These are phyloP conservation scores for Cercophora newfieldiana DNA, from an alignment of 495 filamentous ascomycete species.

Conservation along the genomic window DNA sequence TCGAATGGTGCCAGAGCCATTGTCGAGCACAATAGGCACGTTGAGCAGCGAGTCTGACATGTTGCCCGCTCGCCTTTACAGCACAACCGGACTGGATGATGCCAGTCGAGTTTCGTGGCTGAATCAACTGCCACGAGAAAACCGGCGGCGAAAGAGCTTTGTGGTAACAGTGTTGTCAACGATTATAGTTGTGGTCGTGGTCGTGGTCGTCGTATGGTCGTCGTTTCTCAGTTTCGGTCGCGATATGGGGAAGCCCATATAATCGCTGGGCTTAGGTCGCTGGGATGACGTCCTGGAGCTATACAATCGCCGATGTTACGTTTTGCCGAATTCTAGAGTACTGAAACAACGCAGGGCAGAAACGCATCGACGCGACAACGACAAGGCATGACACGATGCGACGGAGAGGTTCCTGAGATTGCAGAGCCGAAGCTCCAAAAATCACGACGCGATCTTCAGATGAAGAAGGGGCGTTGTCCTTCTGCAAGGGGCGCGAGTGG, in stretches of 20 bases:
- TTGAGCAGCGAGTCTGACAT: conserved; percentile 92
- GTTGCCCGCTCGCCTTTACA: neutral
- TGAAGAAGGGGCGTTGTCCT: neutral
- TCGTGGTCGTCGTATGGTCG: neutral
- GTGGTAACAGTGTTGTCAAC: neutral
- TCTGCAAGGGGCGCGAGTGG: conserved; percentile 7
- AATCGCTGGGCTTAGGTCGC: neutral
- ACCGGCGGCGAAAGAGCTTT: neutral
- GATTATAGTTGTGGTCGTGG: neutral
- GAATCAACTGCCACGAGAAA: neutral
- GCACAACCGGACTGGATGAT: neutral
- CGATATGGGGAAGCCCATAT: neutral
- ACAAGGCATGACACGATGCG: neutral
- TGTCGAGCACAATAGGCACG: conserved; percentile 97
- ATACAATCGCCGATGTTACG: neutral
- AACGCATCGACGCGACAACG: neutral
- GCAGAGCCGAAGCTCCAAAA: conserved; percentile 12
- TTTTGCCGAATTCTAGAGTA: neutral
- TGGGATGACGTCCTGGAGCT: neutral
- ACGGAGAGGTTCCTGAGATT: neutral
- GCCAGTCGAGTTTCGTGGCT: neutral
- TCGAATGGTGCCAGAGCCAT: conserved; percentile 95
- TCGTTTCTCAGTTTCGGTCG: neutral
- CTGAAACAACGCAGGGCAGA: neutral
- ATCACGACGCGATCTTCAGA: conserved; percentile 23